Percentiles rank a stretch among this genome's conserved stretches.
These are phyloP conservation scores for Teratosphaeria epicoccoides DNA, from an alignment of 2,329 filamentous ascomycete species.

Conservation along the genomic window DNA sequence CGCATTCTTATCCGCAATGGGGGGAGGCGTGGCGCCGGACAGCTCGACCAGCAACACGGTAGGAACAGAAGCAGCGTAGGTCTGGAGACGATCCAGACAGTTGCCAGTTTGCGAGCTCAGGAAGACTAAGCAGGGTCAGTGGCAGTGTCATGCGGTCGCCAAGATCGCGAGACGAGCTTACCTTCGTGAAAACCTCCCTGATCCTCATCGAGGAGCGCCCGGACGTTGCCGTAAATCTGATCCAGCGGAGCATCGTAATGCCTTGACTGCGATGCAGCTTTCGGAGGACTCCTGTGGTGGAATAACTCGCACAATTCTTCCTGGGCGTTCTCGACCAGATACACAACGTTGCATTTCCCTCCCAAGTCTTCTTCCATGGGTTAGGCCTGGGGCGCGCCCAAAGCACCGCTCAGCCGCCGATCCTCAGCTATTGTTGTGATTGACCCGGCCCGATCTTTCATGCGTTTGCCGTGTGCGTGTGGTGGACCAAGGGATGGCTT, in stretches of 20 bases:
- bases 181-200: slow-evolving; percentile 24
- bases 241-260: slow-evolving; percentile 6
- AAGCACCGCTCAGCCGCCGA: background rate
- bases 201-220: slow-evolving; percentile 22
- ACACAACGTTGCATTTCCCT: slow-evolving; percentile 22
- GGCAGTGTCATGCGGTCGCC: background rate
- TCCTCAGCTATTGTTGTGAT: background rate
- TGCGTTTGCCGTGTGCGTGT: background rate
- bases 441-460: background rate
- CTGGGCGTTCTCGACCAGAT: slow-evolving; percentile 19
- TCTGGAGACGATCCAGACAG: slow-evolving; percentile 17
- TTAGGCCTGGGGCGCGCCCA: background rate
- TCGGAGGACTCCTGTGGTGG: slow-evolving; percentile 10
- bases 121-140: slow-evolving; percentile 19
- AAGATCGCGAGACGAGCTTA: slow-evolving; percentile 6
- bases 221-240: slow-evolving; percentile 19
- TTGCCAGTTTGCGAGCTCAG: slow-evolving; percentile 16
- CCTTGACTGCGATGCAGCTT: slow-evolving; percentile 3
- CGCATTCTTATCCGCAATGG: slow-evolving; percentile 3
- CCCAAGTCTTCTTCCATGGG: slow-evolving; percentile 21
- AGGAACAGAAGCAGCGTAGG: slow-evolving; percentile 13
- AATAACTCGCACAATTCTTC: slow-evolving; percentile 17
- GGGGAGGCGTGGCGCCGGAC: slow-evolving; percentile 2
- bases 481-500: background rate
- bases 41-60: slow-evolving; percentile 23